Base-by-base conservation (phyloP, 148 eudicot species). In the Diospyros kaki region DNA sequence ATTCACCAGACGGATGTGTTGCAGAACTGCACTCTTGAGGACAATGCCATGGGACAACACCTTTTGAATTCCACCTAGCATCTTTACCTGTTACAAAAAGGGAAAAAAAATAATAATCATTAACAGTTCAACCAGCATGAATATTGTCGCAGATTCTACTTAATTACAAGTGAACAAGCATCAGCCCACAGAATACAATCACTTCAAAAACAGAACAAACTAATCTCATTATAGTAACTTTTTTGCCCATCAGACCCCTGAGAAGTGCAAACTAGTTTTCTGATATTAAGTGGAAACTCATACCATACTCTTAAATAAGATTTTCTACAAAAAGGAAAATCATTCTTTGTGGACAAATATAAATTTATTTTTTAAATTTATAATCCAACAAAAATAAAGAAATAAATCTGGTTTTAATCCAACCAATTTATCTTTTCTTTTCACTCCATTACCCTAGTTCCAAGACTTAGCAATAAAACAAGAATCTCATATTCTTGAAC, bases 41-140 rank as follows among this genome's bases (percentile, higher is more conserved):
- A 72, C 67, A 15, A 71, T 77, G 13, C 99, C 98, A 65, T 86
- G 80, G 28, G 85, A 75, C 60, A 90, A 63, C 78, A 93, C 76
- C 42, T 92, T 80, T 79, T 79, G 83, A 63, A 89, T 83, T 68
- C 88, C 87, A 59, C 96, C 93, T 88, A 83, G 93, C 97, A 95
- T 95, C 68, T 76, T 86, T 43, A 41, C 73, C 84, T 64, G 78
- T 66, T 60, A 44, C 64, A 54, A 70, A 40, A 17, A 9, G 63
- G 45, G 17, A n/a, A 42, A 15, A 15, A 28, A 28, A 28, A 28
- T 28, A 28, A 28, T 46, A 48, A 48, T 4, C 44, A 5, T 58
- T 48, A 43, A 70, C 14, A 70, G 39, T 48, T 40, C 14, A 58
- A 60, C 10, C 15, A 4, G 53, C 17, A 10, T 44, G 13, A 40